phyloP scores from a whole-genome alignment of 306 rosid species.

The Malus fusca region DNA sequence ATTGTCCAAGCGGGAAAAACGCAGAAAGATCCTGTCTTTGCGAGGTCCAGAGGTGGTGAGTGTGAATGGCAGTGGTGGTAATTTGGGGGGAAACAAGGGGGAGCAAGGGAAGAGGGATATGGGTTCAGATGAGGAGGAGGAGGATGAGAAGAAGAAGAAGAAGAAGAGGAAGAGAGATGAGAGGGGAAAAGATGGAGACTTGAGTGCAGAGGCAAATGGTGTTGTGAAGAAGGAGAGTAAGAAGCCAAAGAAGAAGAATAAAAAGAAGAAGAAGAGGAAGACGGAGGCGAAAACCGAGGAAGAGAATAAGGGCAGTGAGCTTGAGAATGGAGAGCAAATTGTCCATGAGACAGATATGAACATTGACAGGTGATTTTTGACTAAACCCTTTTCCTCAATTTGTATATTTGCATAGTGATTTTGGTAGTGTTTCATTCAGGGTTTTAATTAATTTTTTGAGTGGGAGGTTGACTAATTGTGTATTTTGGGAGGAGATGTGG shows the following conservation, averaged over 20 bases:
- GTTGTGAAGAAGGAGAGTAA: conserved; percentile 18
- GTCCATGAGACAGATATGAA: conserved; percentile 24
- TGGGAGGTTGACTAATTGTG: neutral
- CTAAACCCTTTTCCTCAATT: neutral
- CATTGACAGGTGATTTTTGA: conserved; percentile 37
- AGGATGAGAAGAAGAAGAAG: conserved; percentile 21
- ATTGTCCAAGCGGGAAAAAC: conserved; percentile 77
- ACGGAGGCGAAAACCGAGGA: conserved; percentile 23
- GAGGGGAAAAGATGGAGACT: conserved; percentile 5
- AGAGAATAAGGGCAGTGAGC: conserved; percentile 20
- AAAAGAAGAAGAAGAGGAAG: conserved; percentile 17
- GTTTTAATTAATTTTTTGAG: neutral
- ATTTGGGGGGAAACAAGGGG: conserved; percentile 1
- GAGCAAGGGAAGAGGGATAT: conserved; percentile 19
- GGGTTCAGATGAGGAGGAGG: conserved; percentile 12
- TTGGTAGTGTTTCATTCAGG: neutral
- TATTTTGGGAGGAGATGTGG: neutral
- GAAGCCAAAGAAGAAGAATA: conserved; percentile 20
- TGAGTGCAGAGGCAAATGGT: conserved; percentile 21
- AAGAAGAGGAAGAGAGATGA: conserved; percentile 22
- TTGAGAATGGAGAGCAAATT: conserved; percentile 21
- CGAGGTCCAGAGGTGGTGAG: conserved; percentile 13
- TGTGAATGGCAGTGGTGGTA: conserved; percentile 10
- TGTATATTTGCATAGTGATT: neutral
- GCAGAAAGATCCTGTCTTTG: conserved; percentile 35